Evolutionary conservation across 2,329 filamentous ascomycete species (phyloP), one percentile per base, ranked within the genome.

Genomic region (Tetracladium maxilliforme): DNA sequence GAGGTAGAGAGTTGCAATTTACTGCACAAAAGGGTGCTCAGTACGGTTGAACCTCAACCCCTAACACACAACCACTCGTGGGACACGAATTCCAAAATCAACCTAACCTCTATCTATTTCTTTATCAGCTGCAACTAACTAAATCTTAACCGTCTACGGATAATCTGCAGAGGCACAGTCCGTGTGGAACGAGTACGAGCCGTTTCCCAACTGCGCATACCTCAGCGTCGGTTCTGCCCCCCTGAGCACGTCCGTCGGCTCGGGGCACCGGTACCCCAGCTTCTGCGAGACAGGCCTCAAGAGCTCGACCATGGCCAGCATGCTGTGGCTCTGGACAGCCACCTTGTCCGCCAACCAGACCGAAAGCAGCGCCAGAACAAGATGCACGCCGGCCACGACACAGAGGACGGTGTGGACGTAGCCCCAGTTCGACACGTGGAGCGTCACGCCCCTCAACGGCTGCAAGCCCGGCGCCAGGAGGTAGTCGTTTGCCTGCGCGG

Each of bases 341-440:
- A 43, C 42, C 3, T 33, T 28, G 28, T 44, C 44, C 7, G 37
- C 33, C 22, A 39, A 26, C n/a, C n/a, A n/a, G n/a, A n/a, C n/a
- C n/a, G n/a, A n/a, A n/a, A n/a, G n/a, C n/a, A n/a, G n/a, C n/a
- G n/a, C n/a, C n/a, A n/a, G n/a, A n/a, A n/a, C n/a, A n/a, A n/a
- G n/a, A n/a, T n/a, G n/a, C 4, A 42, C 19, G 0, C 39, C 40
- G 5, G 39, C 35, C 2, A 39, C 22, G n/a, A 40, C 19, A 12
- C 32, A 30, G 22, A 44, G 39, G 1, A 39, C 4, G 7, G 58
- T 36, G 25, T 56, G 57, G 2, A 57, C 54, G 31, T 54, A 58
- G 29, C 54, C 52, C 1, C 47, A 52, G 36, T 60, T 59, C 1
- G 48, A 51, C 14, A 58, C 39, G 16, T 50, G 44, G 6, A 45